A percentile compares a stretch with the other conserved stretches of the same genome.
phyloP scores from a whole-genome alignment of 345 rosid species.

The Citrus unshiu region DNA sequence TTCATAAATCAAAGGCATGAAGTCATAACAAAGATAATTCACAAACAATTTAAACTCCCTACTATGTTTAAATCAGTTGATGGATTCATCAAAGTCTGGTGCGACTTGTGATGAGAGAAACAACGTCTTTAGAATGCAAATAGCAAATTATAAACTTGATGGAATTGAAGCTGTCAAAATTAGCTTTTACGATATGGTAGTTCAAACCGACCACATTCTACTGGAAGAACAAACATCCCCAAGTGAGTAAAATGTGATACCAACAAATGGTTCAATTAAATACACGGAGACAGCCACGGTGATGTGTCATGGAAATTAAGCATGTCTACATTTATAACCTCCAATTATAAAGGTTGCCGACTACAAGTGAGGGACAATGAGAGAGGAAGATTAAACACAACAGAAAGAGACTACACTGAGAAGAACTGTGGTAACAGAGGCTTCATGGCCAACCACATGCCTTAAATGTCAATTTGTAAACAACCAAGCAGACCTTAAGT shows the following conservation, averaged over 20 bases:
- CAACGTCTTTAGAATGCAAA: neutral
- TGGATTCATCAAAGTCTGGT: neutral
- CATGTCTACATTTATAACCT: neutral
- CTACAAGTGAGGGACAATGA: neutral
- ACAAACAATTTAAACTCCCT: neutral
- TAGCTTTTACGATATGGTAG: neutral
- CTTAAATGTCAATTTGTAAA: neutral
- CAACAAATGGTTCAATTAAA: conserved; percentile 5
- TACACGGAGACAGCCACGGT: neutral
- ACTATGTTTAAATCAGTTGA: neutral
- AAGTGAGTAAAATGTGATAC: neutral
- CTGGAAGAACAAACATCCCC: neutral
- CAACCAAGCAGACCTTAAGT: neutral
- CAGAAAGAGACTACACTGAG: conserved; percentile 4
- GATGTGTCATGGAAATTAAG: conserved; percentile 1
- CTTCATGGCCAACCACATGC: conserved; percentile 11
- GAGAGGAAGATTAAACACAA: conserved; percentile 2
- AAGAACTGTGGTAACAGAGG: conserved; percentile 8
- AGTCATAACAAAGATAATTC: neutral
- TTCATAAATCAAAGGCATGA: neutral
- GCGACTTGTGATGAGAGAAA: neutral
- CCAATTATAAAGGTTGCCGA: neutral
- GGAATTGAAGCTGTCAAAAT: neutral
- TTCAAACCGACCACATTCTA: neutral
- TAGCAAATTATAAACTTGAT: neutral